Percentiles rank a stretch among this genome's conserved stretches.
Evolutionary conservation across 2,329 filamentous ascomycete species (phyloP).

Genomic region (Calonectria naviculata): DNA sequence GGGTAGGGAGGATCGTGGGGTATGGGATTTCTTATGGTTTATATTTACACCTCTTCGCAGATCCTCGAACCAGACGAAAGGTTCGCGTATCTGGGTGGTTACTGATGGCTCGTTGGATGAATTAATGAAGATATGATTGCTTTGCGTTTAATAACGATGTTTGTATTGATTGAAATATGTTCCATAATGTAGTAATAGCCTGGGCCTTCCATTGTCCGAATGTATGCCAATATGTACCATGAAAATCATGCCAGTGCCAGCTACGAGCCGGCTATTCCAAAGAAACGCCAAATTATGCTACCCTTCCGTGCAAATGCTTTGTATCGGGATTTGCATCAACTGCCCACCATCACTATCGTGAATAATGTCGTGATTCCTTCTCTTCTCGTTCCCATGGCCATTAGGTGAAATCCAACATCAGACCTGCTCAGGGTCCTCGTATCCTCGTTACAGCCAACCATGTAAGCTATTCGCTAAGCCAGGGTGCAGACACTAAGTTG

Average conservation of each 20-base stretch:
- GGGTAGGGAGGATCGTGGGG: too few species aligned
- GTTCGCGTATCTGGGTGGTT: background rate
- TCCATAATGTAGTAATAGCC: background rate
- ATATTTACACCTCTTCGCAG: background rate
- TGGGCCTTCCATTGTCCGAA: background rate
- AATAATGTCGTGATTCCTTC: background rate
- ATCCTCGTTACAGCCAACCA: background rate
- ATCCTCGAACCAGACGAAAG: slow-evolving; percentile 5
- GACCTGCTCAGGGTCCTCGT: background rate
- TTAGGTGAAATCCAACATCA: background rate
- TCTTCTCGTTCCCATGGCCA: background rate
- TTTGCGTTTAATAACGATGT: background rate
- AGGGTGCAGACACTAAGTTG: too few species aligned
- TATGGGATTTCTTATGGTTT: background rate
- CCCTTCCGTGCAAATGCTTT: background rate
- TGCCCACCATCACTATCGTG: background rate
- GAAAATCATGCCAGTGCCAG: background rate
- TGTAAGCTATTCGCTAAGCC: background rate
- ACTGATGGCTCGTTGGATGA: slow-evolving; percentile 9
- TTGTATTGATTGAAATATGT: background rate
- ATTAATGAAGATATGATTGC: slow-evolving; percentile 37
- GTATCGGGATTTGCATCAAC: background rate
- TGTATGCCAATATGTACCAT: slow-evolving; percentile 8
- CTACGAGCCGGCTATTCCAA: background rate
- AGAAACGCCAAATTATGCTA: slow-evolving; percentile 5